A percentile compares a stretch with the other conserved stretches of the same genome.
Conservation (phyloP, 345 rosid genomes). For the Hypericum perforatum region DNA sequence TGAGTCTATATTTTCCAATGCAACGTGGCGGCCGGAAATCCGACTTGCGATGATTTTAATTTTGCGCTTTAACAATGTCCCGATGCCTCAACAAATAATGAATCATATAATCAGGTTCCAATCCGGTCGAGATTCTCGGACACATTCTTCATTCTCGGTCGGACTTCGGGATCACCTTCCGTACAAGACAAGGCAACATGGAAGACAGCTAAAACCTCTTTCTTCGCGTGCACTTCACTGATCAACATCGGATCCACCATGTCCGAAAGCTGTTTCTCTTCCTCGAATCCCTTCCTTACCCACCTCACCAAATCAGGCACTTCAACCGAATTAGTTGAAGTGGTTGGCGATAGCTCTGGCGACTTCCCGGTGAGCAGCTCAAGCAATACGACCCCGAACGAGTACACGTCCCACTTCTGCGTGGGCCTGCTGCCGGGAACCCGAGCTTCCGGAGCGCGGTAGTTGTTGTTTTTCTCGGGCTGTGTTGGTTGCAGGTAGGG, state of each 20-base stretch:
- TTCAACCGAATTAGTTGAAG: conserved; percentile 49
- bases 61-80: too few relatives aligned
- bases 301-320: conserved; percentile 73
- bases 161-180: conserved; percentile 69
- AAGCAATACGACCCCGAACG: conserved; percentile 72
- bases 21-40: too few relatives aligned
- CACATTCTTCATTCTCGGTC: conserved; percentile 90
- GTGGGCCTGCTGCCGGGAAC: conserved; percentile 48
- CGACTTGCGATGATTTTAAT: too few relatives aligned
- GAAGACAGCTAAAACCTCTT: conserved; percentile 74
- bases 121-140: conserved; percentile 77
- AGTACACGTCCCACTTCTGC: conserved; percentile 85
- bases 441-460: conserved; percentile 80
- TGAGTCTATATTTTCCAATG: too few relatives aligned
- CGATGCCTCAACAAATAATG: too few relatives aligned
- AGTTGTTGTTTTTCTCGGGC: conserved; percentile 48
- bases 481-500: conserved; percentile 60
- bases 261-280: conserved; percentile 70
- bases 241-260: conserved; percentile 84
- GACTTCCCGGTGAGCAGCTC: conserved; percentile 88
- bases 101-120: conserved; percentile 16
- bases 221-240: conserved; percentile 88
- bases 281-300: conserved; percentile 90
- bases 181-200: conserved; percentile 89
- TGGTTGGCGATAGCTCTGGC: conserved; percentile 66